Base-by-base conservation (phyloP, 2,329 filamentous ascomycete genomes). In the Remersonia thermophila region DNA sequence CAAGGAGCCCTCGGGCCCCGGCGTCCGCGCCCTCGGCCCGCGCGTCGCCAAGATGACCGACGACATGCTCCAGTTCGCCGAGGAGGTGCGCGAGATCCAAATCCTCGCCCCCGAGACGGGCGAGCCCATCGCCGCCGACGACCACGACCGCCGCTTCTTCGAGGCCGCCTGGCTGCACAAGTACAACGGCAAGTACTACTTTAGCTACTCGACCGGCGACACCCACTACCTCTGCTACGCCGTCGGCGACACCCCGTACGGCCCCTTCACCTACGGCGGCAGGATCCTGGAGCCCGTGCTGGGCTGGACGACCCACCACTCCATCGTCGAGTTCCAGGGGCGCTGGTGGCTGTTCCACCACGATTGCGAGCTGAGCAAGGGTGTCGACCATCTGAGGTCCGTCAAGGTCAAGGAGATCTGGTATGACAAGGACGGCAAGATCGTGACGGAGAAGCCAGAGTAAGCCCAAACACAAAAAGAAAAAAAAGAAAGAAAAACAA, bases 291-390 rank as follows among this genome's bases (percentile, higher is more conserved):
- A 85, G 62, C 82, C 81, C 0, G 82, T 87, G 4, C 56, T 81
- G 17, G 81, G 82, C 1, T 87, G 82, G 82, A 86, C 82, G 30
- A 87, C 82, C 37, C 82, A 86, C 58, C 82, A 86, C 55, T 82
- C 76, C 3, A 79, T 87, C 46, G 78, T 79, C 8, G 79, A 85
- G 62, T 83, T 81, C 51, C 55, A 73, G 56, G 77, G 70, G 3
- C 71, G 67, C 45, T 85, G 80, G 73, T 86, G 73, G 57, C 54
- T 87, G 38, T 86, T 86, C 55, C 76, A 85, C 54, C 82, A 86
- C 52, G 82, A 86, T 59, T 75, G 75, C 41, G 71, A 74, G 52
- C 54, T 84, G 38, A 81, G 76, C 36, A 65, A 67, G 12, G 80
- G 80, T 0, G 72, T 81, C 35, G 73, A 79, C 50, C 81, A 87